A percentile compares a stretch with the other conserved stretches of the same genome.
Conservation (phyloP, 371 early-diverging fungal genomes). For the Mortierella sp. region DNA sequence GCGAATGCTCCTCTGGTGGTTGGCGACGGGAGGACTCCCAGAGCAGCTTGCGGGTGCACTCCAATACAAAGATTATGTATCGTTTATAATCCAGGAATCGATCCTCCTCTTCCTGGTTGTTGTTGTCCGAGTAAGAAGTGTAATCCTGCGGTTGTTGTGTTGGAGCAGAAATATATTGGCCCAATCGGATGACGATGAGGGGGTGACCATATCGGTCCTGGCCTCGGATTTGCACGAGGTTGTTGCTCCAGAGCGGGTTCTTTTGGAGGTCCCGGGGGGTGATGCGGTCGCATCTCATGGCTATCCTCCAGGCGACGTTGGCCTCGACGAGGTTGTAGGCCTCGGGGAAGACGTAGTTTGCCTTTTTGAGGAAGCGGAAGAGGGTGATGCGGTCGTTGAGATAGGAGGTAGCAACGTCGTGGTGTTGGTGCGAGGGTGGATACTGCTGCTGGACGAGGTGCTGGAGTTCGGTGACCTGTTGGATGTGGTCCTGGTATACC, state of each 20-base stretch:
- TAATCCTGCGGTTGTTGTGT: slow-evolving; percentile 30
- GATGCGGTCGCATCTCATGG: slow-evolving; percentile 30
- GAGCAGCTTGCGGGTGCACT: slow-evolving; percentile 50
- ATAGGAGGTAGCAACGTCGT: slow-evolving; percentile 37
- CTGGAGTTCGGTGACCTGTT: slow-evolving; percentile 53
- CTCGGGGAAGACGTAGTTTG: slow-evolving; percentile 42
- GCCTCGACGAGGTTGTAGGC: slow-evolving; percentile 50
- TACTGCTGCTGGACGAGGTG: slow-evolving; percentile 52
- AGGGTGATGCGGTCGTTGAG: slow-evolving; percentile 56
- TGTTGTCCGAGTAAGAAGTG: slow-evolving; percentile 7
- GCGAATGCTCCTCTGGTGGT: slow-evolving; percentile 44
- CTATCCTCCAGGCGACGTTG: slow-evolving; percentile 48
- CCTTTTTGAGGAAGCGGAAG: slow-evolving; percentile 57
- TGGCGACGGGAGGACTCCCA: slow-evolving; percentile 55
- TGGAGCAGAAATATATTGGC: slow-evolving; percentile 46
- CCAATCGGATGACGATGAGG: slow-evolving; percentile 45
- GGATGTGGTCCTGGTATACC: slow-evolving; percentile 48
- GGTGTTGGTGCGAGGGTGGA: slow-evolving; percentile 33
- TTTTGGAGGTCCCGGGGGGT: slow-evolving; percentile 42
- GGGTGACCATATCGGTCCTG: slow-evolving; percentile 56
- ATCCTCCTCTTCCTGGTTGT: slow-evolving; percentile 27
- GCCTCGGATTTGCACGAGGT: slow-evolving; percentile 40
- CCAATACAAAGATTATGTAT: slow-evolving; percentile 53
- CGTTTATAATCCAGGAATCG: slow-evolving; percentile 49
- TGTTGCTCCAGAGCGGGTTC: slow-evolving; percentile 42